phyloP scores from a whole-genome alignment of 305 asterid species.

The Solanum chacoense region DNA sequence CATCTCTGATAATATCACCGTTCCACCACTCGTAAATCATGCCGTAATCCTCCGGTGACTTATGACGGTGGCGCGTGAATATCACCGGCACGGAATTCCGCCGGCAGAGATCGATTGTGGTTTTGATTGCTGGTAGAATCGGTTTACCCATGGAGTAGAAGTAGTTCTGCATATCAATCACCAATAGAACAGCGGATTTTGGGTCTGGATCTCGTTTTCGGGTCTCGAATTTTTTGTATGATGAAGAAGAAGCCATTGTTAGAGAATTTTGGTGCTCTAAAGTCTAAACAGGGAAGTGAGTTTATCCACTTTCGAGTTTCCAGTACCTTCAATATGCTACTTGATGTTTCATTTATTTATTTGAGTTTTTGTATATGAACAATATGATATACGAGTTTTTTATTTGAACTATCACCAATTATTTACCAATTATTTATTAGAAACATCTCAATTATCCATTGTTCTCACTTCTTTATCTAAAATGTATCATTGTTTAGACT shows the following conservation, averaged over 20 bases:
- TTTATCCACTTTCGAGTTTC: background rate
- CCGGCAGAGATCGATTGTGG: constrained; percentile 54
- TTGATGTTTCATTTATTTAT: background rate
- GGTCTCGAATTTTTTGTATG: constrained; percentile 44
- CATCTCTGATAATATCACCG: constrained; percentile 52
- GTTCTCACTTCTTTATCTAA: background rate
- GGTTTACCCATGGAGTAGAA: constrained; percentile 49
- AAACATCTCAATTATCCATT: accelerated
- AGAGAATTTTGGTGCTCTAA: background rate
- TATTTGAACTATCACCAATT: background rate
- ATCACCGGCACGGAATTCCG: constrained; percentile 42
- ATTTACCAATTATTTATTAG: background rate
- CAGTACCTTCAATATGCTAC: background rate
- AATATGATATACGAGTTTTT: background rate
- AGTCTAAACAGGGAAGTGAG: background rate
- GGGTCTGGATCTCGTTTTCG: constrained; percentile 40
- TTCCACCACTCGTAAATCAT: constrained; percentile 70
- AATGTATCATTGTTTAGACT: background rate
- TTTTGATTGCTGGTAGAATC: constrained; percentile 31
- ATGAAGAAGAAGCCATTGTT: constrained; percentile 12
- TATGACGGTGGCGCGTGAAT: constrained; percentile 72
- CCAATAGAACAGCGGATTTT: constrained; percentile 37
- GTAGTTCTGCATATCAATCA: constrained; percentile 55
- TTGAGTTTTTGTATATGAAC: background rate
- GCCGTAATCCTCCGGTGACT: constrained; percentile 40